A percentile compares a stretch with the other conserved stretches of the same genome.
These are phyloP conservation scores for Septoria petroselini DNA, from an alignment of 2,329 filamentous ascomycete species.

Conservation along the genomic window DNA sequence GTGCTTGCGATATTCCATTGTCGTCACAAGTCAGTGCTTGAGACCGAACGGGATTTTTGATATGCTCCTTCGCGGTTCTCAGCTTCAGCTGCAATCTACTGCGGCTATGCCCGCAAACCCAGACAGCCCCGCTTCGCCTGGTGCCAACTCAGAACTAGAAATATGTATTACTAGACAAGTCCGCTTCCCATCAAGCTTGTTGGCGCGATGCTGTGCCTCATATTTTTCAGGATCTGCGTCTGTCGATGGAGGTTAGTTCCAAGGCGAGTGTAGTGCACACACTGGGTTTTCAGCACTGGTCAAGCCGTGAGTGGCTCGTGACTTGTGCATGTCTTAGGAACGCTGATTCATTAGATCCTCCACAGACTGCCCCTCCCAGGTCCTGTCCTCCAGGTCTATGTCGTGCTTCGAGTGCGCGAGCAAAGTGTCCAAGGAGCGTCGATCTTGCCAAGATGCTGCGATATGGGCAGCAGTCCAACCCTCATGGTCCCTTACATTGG, in stretches of 20 bases:
- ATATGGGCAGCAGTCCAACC: background rate
- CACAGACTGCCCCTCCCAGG: background rate
- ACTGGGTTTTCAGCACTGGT: background rate
- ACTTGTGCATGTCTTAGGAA: background rate
- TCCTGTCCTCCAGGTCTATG: background rate
- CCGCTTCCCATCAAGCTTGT: background rate
- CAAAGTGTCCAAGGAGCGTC: background rate
- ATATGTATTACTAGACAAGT: background rate
- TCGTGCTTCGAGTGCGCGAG: background rate
- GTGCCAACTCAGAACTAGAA: background rate
- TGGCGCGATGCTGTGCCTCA: background rate
- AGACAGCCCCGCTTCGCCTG: background rate
- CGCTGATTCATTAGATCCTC: background rate
- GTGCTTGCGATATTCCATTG: slow-evolving; percentile 3
- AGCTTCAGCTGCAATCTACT: background rate
- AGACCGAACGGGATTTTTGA: background rate
- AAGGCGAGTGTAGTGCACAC: background rate
- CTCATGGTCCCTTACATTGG: background rate
- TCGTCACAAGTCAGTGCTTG: background rate
- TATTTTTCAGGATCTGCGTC: background rate
- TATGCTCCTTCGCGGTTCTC: background rate
- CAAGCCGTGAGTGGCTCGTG: background rate
- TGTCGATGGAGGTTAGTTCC: background rate
- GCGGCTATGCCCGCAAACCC: background rate
- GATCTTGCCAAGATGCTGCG: background rate